Evolutionary conservation across 768 basidiomycete genomes (phyloP).

Genomic region (Lactarius evosmus): DNA sequence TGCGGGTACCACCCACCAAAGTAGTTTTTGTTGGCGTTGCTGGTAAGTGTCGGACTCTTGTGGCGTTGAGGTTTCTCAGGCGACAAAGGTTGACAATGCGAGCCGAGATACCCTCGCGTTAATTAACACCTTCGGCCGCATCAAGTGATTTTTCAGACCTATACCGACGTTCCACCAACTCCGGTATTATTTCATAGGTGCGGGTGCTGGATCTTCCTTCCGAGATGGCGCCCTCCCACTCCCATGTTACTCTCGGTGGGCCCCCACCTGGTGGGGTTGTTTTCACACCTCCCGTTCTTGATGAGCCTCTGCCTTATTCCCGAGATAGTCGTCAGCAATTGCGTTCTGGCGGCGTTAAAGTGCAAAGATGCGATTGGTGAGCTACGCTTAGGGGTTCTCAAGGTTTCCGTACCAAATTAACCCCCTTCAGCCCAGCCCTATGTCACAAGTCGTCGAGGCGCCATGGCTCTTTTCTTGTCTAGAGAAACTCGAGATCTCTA

Average conservation of each 20-base stretch:
- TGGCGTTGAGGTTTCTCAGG: too few relatives aligned
- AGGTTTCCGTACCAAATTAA: constrained; percentile 18
- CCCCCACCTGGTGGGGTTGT: constrained; percentile 57
- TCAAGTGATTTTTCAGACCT: too few relatives aligned
- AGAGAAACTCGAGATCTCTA: constrained; percentile 26
- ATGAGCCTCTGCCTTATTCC: constrained; percentile 15
- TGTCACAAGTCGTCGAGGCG: neutral
- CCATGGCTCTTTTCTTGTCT: constrained; percentile 13
- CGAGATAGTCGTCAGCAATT: constrained; percentile 17
- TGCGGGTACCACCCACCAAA: neutral
- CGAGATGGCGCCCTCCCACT: constrained; percentile 39
- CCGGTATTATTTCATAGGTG: constrained; percentile 75
- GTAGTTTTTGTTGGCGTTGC: neutral
- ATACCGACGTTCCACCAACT: neutral
- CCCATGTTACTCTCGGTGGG: constrained; percentile 53
- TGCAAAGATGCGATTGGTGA: constrained; percentile 21
- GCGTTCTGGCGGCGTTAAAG: constrained; percentile 5
- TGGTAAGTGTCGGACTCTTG: neutral
- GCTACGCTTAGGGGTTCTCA: constrained; percentile 22
- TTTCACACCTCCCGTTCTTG: constrained; percentile 47
- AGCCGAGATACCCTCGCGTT: neutral
- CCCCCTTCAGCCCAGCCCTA: neutral
- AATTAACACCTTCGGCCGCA: neutral
- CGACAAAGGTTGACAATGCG: neutral
- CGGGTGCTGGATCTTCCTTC: constrained; percentile 75